Evolutionary conservation across 495 filamentous ascomycete species (phyloP), one percentile per base, ranked within the genome.

Genomic region (Penicillium mononematosum): DNA sequence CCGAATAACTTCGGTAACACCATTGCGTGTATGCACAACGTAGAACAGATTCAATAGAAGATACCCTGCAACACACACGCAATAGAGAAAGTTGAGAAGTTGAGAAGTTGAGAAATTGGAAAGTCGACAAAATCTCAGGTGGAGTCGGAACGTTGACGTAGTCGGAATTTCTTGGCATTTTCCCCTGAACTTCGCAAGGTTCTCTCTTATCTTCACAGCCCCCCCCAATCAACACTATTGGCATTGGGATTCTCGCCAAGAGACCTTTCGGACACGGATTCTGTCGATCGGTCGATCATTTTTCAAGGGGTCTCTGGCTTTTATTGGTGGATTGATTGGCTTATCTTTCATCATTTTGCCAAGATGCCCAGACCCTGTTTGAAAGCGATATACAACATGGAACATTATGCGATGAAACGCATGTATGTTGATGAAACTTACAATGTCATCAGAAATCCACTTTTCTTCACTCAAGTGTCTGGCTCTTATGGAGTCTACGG

Each of bases 181-280:
- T n/a, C 5, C 50, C 59, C 58, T 61, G 58, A 58, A 49, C 44
- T 32, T 19, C 45, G n/a, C n/a, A n/a, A n/a, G n/a, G n/a, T n/a
- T n/a, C 4, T 9, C 24, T 25, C 22, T 60, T 56, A 56, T 58
- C 61, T 58, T 58, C 64, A 64, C 64, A 64, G 64, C 64, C 61
- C 53, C 61, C 53, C 64, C 48, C 24, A 25, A 43, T 20, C 16
- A 39, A 39, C 45, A 60, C 60, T 66, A 63, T 63, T 63, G 60
- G 45, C 14, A 24, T 12, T 25, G 43, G 32, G 34, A 32, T 50
- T 14, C 17, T n/a, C 20, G 63, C 63, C 63, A 66, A 63, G 63
- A 46, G 16, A 12, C 2, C 25, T 27, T 27, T 45, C 24, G 25
- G 29, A 53, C 45, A 48, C 47, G 52, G 41, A 19, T 49, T 32